Evolutionary conservation across 129 eudicot genomes (phyloP), one percentile per base, ranked within the genome.

Genomic region (Deinandra increscens): DNA sequence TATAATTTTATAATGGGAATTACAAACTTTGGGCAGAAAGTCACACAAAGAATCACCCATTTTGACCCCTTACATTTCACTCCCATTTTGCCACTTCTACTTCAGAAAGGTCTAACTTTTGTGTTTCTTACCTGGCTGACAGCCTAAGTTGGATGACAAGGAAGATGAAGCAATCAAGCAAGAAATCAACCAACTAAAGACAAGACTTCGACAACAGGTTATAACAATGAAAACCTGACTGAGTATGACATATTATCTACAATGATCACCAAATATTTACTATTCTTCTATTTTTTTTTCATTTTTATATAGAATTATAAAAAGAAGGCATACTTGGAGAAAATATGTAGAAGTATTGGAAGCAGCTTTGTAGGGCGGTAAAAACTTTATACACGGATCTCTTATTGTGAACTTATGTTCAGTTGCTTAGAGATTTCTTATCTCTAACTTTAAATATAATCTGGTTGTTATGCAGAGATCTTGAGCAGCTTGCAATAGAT

Each of bases 81-180:
- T 10, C 42, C 43, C 13, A 33, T 33, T 33, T 59, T 59, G 64
- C 13, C 39, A 13, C 41, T 33, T 33, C 64, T 14, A 6, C 4
- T 0, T 7, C 22, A 42, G 23, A 51, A 50, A 0, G 37, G 17
- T 56, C 15, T 42, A 26, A 20, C 15, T 55, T 72, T n/a, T 68
- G 48, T 67, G 39, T 63, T 77, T 39, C 31, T 58, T 71, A 3
- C 29, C 49, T 46, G 49, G 63, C n/a, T 80, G 44, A 59, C 88
- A 91, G 97, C 97, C 95, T 77, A 86, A 81, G 36, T 74, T 91
- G 80, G 86, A 88, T 50, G 93, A 91, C 66, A 86, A 85, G 69
- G 95, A 91, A 78, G 96, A 91, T 69, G 96, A 85, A 70, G 54
- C 65, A 49, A 75, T 91, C 70, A 80, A 76, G 69, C 78, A 85